Evolutionary conservation across 139 green algal genomes (phyloP).

Genomic region (Tetradesmus lagerheimii): DNA sequence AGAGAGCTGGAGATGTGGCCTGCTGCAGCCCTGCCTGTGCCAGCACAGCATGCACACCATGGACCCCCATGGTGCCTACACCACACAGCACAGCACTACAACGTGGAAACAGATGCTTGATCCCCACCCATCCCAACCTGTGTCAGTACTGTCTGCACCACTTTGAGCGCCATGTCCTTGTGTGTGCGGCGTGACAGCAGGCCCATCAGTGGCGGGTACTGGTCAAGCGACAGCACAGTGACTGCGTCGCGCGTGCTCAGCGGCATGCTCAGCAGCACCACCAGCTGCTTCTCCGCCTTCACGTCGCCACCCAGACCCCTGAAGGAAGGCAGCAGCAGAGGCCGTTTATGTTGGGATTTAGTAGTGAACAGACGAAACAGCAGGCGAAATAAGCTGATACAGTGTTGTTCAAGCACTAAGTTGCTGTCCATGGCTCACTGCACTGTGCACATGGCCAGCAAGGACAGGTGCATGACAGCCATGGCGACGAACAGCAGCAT

Average conservation of each 20-base stretch:
- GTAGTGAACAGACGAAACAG: too few species aligned
- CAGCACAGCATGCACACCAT: too few species aligned
- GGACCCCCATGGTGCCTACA: too few species aligned
- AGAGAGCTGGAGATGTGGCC: too few species aligned
- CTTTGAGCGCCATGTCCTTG: conserved; percentile 83
- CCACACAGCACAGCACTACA: too few species aligned
- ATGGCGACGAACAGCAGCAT: not conserved
- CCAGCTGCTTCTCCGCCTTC: conserved; percentile 82
- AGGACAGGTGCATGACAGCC: not conserved
- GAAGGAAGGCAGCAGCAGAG: not conserved
- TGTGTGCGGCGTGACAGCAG: conserved; percentile 77
- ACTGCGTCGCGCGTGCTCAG: conserved; percentile 82
- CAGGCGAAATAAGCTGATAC: too few species aligned
- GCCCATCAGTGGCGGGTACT: conserved; percentile 87
- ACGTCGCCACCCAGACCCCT: conserved; percentile 62
- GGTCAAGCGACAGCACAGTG: conserved; percentile 80
- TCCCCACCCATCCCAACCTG: too few species aligned
- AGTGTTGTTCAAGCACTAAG: too few species aligned
- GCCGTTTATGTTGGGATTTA: too few species aligned
- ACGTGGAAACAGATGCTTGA: too few species aligned
- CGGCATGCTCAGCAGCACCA: conserved; percentile 85
- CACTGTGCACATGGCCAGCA: too few species aligned
- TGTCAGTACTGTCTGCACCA: conserved; percentile 68
- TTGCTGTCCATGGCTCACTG: too few species aligned
- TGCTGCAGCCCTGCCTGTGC: not conserved